phyloP scores from a whole-genome alignment of 441 rosid species.

The Euphorbia celastroides region DNA sequence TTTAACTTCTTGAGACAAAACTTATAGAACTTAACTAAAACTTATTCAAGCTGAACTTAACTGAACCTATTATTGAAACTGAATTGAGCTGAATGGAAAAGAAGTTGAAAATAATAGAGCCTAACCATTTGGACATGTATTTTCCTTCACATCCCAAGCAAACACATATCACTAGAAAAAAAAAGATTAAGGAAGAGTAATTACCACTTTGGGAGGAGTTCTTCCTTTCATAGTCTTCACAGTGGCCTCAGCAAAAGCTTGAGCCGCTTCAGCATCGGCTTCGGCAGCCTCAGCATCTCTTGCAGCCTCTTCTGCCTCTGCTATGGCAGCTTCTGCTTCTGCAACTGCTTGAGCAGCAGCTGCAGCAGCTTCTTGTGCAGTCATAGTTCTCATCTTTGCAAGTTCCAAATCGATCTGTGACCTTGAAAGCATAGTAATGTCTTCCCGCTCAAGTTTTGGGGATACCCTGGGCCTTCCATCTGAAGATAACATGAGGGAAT shows the following conservation, averaged over 20 bases:
- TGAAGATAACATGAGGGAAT: conserved; percentile 21
- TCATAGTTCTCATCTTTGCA: conserved; percentile 73
- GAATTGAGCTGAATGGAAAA: no score
- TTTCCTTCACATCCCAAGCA: not conserved
- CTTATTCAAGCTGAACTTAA: no score
- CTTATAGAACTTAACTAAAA: no score
- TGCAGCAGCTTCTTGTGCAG: conserved; percentile 74
- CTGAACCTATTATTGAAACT: no score
- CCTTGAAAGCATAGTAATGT: conserved; percentile 38
- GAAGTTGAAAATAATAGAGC: no score
- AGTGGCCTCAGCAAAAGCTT: conserved; percentile 86
- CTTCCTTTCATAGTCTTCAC: conserved; percentile 64
- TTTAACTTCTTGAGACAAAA: no score
- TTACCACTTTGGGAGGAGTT: conserved; percentile 34
- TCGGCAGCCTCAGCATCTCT: conserved; percentile 91
- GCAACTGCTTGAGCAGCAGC: conserved; percentile 89
- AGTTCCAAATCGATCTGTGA: conserved; percentile 70
- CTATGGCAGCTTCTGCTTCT: conserved; percentile 86
- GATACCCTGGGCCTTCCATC: conserved; percentile 43
- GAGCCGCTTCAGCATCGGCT: conserved; percentile 86
- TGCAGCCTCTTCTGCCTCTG: conserved; percentile 89
- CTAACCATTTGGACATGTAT: not conserved
- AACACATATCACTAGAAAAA: not conserved
- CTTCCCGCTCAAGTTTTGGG: conserved; percentile 49
- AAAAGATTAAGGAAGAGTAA: not conserved